These are phyloP conservation scores for Vanrija sp. DNA, from an alignment of 1,284 basidiomycete genomes.

Conservation along the genomic window DNA sequence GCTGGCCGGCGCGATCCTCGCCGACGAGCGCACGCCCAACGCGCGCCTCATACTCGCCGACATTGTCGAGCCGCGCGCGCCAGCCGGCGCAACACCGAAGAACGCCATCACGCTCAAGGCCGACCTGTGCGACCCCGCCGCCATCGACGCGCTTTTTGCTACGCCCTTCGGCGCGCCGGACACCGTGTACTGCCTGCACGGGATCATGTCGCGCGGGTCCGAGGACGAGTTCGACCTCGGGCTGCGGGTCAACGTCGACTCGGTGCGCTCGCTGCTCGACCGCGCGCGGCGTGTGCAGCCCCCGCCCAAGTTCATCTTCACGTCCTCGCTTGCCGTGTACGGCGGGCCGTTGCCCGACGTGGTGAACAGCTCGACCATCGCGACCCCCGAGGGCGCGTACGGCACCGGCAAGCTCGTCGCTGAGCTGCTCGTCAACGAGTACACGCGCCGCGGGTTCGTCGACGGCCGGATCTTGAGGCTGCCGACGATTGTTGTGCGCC, in stretches of 20 bases:
- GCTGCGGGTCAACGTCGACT: constrained; percentile 61
- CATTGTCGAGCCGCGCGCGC: constrained; percentile 54
- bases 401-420: constrained; percentile 59
- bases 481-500: constrained; percentile 61
- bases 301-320: constrained; percentile 59
- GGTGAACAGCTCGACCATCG: constrained; percentile 55
- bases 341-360: constrained; percentile 59
- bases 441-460: constrained; percentile 58
- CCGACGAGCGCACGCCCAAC: constrained; percentile 40
- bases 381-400: constrained; percentile 59
- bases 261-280: constrained; percentile 57
- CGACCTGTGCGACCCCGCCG: constrained; percentile 53
- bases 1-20: constrained; percentile 38
- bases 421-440: constrained; percentile 63
- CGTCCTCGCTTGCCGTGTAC: constrained; percentile 63
- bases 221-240: constrained; percentile 64
- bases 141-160: constrained; percentile 50
- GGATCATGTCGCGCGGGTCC: constrained; percentile 61
- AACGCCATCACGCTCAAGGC: constrained; percentile 52
- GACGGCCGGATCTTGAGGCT: constrained; percentile 62
- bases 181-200: constrained; percentile 58
- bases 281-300: constrained; percentile 48
- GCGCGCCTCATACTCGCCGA: constrained; percentile 46
- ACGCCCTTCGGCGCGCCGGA: constrained; percentile 42
- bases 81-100: constrained; percentile 42